Base-by-base conservation (phyloP, 257 asterid genomes). In the Thymus quinquecostatus region DNA sequence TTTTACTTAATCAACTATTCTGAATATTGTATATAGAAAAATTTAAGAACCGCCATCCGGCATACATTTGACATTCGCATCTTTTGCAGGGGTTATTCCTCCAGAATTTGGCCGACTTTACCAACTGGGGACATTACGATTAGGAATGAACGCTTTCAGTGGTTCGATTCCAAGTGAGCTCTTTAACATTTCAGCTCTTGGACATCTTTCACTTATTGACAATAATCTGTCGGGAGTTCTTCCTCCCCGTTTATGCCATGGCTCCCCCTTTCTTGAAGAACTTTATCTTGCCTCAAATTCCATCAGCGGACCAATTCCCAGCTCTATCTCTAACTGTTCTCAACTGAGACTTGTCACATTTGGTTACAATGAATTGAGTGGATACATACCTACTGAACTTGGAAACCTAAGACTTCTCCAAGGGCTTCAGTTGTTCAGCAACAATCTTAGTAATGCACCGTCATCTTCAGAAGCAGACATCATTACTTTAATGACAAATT, bases 271-370 rank as follows among this genome's bases (percentile, higher is more conserved):
- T 59, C 64, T 79, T 44, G 49, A 75, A 65, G 4, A 2, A 6
- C 61, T 78, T 38, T 8, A 1, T 4, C 70, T 78, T 29, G 3
- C 2, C 30, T 0, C 0, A 7, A 78, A 78, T 40, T 4, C 21
- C 40, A 36, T 82, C 28, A 60, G 32, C 6, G 85, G 89, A 67
- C 10, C 51, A 49, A 67, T 84, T 32, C 84, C 86, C 0, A 41
- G 29, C 12, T 64, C 80, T 1, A 73, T 83, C 77, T 71, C 80
- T 10, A 84, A 77, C 38, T 78, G 78, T 40, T 79, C 89, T 2
- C 49, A 65, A 10, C 82, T 84, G 44, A 55, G 1, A 12, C 2
- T 6, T 3, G 29, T 82, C 6, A 0, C 57, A 13, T 79, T 82
- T 4, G 0, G 10, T 29, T 3, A 0, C 0, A 82, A 65, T 59